Conservation (phyloP, 495 filamentous ascomycete species). For the Parachaetomium inaequale region DNA sequence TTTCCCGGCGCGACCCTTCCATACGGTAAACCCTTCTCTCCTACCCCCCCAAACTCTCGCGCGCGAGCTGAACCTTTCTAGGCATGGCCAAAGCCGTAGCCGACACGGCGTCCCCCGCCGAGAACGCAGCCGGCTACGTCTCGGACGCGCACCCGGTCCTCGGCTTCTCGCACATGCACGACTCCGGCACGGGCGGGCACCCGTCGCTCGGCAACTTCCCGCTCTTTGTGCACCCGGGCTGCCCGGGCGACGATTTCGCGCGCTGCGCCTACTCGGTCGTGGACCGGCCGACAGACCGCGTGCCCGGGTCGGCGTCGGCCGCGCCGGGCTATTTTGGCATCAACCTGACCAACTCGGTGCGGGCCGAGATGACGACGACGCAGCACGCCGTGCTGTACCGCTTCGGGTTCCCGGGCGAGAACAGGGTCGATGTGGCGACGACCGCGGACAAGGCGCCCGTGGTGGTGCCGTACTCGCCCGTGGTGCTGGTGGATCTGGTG, state of each 20-base stretch:
- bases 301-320: constrained; percentile 53
- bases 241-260: constrained; percentile 58
- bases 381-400: constrained; percentile 64
- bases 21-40: constrained; percentile 45
- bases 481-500: constrained; percentile 61
- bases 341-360: constrained; percentile 57
- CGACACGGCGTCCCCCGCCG: constrained; percentile 48
- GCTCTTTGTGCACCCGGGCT: constrained; percentile 64
- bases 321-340: constrained; percentile 67
- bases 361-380: constrained; percentile 68
- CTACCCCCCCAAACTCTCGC: constrained; percentile 1
- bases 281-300: constrained; percentile 46
- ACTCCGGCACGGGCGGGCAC: constrained; percentile 57
- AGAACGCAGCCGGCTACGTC: constrained; percentile 67
- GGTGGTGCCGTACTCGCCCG: constrained; percentile 48
- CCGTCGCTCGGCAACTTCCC: constrained; percentile 73
- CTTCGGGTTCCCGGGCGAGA: constrained; percentile 55
- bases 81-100: constrained; percentile 69
- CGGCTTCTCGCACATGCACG: constrained; percentile 65
- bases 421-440: constrained; percentile 9
- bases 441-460: neutral
- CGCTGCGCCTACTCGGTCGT: constrained; percentile 56
- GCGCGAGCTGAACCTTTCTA: constrained; percentile 11
- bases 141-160: constrained; percentile 49
- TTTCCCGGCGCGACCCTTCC: constrained; percentile 69